Conservation (phyloP, 176 grass and related monocot genomes). For the Tillandsia fasciculata region DNA sequence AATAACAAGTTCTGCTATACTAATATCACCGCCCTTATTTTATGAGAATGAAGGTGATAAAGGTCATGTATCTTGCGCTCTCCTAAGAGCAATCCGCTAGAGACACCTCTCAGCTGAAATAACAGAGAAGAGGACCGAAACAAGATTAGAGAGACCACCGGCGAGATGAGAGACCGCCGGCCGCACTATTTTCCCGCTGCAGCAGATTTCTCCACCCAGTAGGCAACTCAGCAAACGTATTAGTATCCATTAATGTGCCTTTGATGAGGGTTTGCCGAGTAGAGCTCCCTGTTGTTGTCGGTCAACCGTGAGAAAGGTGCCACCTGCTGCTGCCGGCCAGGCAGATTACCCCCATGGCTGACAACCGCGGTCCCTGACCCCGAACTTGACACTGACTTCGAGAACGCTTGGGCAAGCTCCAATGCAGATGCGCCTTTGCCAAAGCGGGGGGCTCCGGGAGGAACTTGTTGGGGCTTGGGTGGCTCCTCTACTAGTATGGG, state of each 20-base stretch:
- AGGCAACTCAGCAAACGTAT: slow-evolving; percentile 13
- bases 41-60: too few relatives aligned
- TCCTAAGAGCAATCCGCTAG: too few relatives aligned
- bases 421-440: slow-evolving; percentile 66
- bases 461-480: slow-evolving; percentile 38
- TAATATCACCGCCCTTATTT: too few relatives aligned
- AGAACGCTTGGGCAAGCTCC: slow-evolving; percentile 94
- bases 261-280: slow-evolving; percentile 32
- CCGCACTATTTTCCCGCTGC: too few relatives aligned
- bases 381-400: slow-evolving; percentile 55
- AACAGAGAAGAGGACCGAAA: too few relatives aligned
- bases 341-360: neutral
- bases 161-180: too few relatives aligned
- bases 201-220: too few relatives aligned
- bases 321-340: slow-evolving; percentile 40
- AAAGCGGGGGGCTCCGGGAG: slow-evolving; percentile 21
- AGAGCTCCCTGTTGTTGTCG: slow-evolving; percentile 32
- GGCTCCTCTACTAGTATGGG: slow-evolving; percentile 20
- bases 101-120: too few relatives aligned
- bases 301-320: slow-evolving; percentile 51
- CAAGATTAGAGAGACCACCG: neutral
- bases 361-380: slow-evolving; percentile 27
- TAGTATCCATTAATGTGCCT: slow-evolving; percentile 91
- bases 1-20: too few relatives aligned
- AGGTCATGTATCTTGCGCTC: too few relatives aligned